Percentiles rank a stretch among this genome's conserved stretches.
phyloP scores from a whole-genome alignment of 2,329 filamentous ascomycete species.

The Cytospora paraplurivora region DNA sequence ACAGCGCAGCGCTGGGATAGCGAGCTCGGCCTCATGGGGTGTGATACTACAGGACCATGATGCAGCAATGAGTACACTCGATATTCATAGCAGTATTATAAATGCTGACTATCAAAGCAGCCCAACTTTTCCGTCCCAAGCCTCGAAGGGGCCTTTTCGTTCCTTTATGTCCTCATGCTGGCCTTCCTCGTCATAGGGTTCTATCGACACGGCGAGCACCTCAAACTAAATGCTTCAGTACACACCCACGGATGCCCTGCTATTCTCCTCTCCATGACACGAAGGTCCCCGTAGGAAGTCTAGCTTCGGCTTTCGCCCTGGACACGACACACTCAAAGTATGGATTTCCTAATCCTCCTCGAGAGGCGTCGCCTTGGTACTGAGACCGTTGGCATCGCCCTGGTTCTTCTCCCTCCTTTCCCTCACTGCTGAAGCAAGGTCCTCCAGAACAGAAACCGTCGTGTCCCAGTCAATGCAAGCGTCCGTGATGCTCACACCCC shows the following conservation, averaged over 20 bases:
- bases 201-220: neutral
- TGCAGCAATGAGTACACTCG: neutral
- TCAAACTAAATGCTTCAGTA: neutral
- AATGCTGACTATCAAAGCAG: slow-evolving; percentile 7
- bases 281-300: neutral
- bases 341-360: slow-evolving; percentile 50
- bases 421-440: slow-evolving; percentile 82
- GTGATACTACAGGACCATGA: neutral
- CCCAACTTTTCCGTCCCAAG: slow-evolving; percentile 5
- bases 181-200: neutral
- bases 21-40: neutral
- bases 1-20: neutral
- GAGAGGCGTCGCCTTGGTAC: slow-evolving; percentile 48
- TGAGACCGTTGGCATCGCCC: slow-evolving; percentile 38
- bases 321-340: neutral
- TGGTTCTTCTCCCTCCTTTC: slow-evolving; percentile 64
- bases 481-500: slow-evolving; percentile 92
- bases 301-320: neutral
- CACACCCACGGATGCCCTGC: neutral
- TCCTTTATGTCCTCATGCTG: neutral
- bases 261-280: neutral
- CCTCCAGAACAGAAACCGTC: slow-evolving; percentile 79
- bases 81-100: neutral
- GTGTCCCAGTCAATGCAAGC: slow-evolving; percentile 94
- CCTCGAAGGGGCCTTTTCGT: neutral